Evolutionary conservation across 306 rosid genomes (phyloP).

Genomic region (Rosa lucieae): DNA sequence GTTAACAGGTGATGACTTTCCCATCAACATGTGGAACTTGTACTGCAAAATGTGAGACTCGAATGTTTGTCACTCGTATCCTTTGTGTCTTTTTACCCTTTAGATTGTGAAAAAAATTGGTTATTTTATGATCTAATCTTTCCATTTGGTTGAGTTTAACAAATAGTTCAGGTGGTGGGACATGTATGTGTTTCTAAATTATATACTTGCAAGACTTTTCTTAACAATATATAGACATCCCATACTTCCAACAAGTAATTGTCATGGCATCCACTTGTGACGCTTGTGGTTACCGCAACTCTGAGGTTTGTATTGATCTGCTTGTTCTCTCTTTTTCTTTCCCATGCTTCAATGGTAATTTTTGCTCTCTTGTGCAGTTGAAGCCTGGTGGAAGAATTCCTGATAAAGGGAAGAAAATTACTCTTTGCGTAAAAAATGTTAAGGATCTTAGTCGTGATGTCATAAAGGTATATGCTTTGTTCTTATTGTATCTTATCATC

Average conservation of each 20-base stretch:
- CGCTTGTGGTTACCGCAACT: constrained; percentile 89
- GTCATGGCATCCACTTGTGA: constrained; percentile 99
- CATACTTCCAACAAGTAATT: constrained; percentile 93
- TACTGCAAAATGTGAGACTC: constrained; percentile 70
- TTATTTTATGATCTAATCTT: not conserved
- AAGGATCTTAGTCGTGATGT: constrained; percentile 88
- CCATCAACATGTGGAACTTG: constrained; percentile 94
- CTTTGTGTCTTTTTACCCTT: constrained; percentile 29
- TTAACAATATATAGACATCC: constrained; percentile 73
- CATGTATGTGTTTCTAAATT: not conserved
- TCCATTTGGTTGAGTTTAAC: not conserved
- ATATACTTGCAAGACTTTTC: constrained; percentile 21
- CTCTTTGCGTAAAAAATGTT: constrained; percentile 55
- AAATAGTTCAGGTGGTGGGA: not conserved
- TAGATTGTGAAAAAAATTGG: not conserved
- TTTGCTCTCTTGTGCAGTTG: constrained; percentile 53
- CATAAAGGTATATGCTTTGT: constrained; percentile 66
- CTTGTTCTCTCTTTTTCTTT: constrained; percentile 18
- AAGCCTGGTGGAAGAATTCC: constrained; percentile 94
- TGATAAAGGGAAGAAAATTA: constrained; percentile 76
- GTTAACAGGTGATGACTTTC: constrained; percentile 91
- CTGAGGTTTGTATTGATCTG: constrained; percentile 69
- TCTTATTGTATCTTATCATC: not conserved
- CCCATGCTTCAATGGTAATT: constrained; percentile 20
- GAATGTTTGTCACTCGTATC: constrained; percentile 97